Evolutionary conservation across 2,329 filamentous ascomycete genomes (phyloP).

Genomic region (Penicillium freii): DNA sequence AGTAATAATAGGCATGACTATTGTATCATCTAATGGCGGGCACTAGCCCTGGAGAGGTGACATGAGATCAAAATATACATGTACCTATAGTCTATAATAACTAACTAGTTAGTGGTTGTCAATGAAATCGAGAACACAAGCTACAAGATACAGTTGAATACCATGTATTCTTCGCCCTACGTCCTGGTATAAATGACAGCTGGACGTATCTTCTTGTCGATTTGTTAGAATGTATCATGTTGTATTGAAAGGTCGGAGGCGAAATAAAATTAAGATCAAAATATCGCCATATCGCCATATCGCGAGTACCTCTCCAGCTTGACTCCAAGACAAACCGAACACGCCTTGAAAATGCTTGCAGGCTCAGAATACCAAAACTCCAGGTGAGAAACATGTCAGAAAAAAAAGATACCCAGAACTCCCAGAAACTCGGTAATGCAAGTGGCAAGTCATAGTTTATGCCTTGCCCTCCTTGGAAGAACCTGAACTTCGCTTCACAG

Average conservation of each 20-base stretch:
- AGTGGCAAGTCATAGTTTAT: conserved; percentile 19
- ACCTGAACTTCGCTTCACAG: conserved; percentile 44
- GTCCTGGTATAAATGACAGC: background rate
- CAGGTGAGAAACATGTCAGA: conserved; percentile 7
- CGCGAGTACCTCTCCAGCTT: conserved; percentile 12
- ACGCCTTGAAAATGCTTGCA: conserved; percentile 20
- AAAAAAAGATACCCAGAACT: conserved; percentile 21
- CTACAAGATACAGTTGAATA: background rate
- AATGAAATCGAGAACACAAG: background rate
- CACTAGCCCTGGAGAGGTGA: no score
- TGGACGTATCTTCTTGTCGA: background rate
- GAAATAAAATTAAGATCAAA: conserved; percentile 20
- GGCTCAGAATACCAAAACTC: conserved; percentile 16
- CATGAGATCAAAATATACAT: background rate
- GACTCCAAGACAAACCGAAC: conserved; percentile 10
- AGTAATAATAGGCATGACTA: background rate
- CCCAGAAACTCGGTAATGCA: conserved; percentile 18
- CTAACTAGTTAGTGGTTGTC: background rate
- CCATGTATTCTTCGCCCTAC: background rate
- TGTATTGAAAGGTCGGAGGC: conserved; percentile 5
- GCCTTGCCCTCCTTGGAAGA: conserved; percentile 35
- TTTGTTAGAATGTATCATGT: background rate
- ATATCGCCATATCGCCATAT: conserved; percentile 21
- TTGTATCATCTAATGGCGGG: background rate
- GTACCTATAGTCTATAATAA: background rate